phyloP scores from a whole-genome alignment of 495 filamentous ascomycete species.

The Bathelium albidoporum region DNA sequence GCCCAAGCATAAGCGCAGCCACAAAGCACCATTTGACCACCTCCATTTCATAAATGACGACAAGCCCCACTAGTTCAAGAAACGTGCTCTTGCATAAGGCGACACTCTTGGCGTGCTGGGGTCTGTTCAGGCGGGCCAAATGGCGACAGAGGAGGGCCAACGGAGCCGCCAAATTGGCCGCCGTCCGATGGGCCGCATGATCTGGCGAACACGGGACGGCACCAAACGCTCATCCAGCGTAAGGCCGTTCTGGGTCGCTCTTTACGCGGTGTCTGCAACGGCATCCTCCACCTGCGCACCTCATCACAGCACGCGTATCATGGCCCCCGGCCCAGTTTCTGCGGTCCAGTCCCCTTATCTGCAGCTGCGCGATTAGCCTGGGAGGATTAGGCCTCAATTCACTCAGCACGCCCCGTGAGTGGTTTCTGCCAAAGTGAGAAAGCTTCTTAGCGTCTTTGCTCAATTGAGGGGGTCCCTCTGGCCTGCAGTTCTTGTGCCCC shows the following conservation, averaged over 20 bases:
- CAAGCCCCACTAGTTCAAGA: neutral
- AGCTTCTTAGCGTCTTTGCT: neutral
- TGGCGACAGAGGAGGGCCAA: slow-evolving; percentile 4
- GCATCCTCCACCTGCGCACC: neutral
- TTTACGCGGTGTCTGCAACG: slow-evolving; percentile 4
- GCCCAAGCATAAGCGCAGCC: neutral
- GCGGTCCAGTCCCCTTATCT: slow-evolving; percentile 2
- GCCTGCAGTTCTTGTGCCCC: slow-evolving; percentile 2
- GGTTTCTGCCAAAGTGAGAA: neutral
- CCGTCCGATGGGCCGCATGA: slow-evolving; percentile 17
- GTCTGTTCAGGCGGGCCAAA: neutral
- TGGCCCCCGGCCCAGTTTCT: neutral
- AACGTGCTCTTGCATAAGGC: slow-evolving; percentile 6
- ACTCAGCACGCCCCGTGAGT: neutral
- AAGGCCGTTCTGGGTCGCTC: slow-evolving; percentile 5
- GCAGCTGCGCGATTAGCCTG: neutral
- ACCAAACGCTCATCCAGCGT: slow-evolving; percentile 2
- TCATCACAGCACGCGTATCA: neutral
- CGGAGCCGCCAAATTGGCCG: slow-evolving; percentile 7
- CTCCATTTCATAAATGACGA: neutral
- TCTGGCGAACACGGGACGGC: slow-evolving; percentile 20
- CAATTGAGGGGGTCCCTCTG: neutral
- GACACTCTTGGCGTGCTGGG: neutral
- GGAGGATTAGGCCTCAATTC: neutral
- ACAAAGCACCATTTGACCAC: neutral